Evolutionary conservation across 148 eudicot species (phyloP).

Genomic region (Spergularia bocconei): DNA sequence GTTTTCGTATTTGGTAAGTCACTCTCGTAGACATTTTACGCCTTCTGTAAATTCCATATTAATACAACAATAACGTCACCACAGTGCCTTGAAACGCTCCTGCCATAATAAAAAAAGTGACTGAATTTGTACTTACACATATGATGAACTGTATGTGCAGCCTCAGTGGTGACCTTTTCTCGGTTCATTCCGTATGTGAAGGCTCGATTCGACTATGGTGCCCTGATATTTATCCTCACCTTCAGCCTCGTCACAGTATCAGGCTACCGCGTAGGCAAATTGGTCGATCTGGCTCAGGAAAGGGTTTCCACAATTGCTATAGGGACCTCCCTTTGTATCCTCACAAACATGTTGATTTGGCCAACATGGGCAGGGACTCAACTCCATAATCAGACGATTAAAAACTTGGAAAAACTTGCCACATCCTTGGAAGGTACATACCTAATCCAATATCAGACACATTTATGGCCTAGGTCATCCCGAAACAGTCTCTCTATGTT

Average conservation of each 20-base stretch:
- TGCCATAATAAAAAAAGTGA: too few relatives aligned
- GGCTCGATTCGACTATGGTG: slow-evolving; percentile 81
- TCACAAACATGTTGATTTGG: slow-evolving; percentile 55
- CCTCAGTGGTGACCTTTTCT: slow-evolving; percentile 67
- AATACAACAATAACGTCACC: background rate
- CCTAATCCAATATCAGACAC: background rate
- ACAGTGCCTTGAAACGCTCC: too few relatives aligned
- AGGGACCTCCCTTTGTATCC: slow-evolving; percentile 69
- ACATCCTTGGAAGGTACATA: slow-evolving; percentile 65
- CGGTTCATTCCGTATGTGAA: slow-evolving; percentile 81
- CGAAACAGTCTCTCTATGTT: too few relatives aligned
- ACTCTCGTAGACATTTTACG: background rate
- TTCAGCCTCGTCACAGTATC: slow-evolving; percentile 83
- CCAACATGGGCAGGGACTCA: slow-evolving; percentile 90
- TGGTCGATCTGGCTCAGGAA: slow-evolving; percentile 62
- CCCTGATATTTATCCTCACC: slow-evolving; percentile 87
- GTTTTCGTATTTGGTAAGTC: slow-evolving; percentile 63
- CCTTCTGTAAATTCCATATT: background rate
- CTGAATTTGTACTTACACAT: background rate
- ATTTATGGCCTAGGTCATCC: background rate
- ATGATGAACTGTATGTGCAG: slow-evolving; percentile 36
- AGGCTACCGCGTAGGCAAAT: slow-evolving; percentile 70
- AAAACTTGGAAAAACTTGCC: slow-evolving; percentile 69
- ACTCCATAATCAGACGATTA: slow-evolving; percentile 53
- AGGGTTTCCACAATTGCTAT: slow-evolving; percentile 67